Evolutionary conservation across 169 alveolate genomes (phyloP).

Genomic region (Cryptosporidium sp.): DNA sequence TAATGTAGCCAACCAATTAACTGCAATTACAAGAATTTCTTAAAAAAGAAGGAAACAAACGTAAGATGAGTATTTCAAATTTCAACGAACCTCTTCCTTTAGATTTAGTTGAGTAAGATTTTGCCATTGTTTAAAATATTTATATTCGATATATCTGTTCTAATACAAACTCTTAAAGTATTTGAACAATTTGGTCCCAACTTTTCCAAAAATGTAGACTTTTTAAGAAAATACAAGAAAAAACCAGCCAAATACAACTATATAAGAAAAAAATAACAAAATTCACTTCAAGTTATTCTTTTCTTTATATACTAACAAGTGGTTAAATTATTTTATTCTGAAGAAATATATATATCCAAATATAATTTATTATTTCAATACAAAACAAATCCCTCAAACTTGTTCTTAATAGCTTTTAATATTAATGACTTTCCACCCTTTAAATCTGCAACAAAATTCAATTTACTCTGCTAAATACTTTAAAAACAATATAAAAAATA

Average conservation of each 20-base stretch:
- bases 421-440: not conserved
- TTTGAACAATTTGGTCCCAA: too few relatives aligned
- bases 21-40: constrained; percentile 2
- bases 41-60: constrained; percentile 2
- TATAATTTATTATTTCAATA: too few relatives aligned
- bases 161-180: too few relatives aligned
- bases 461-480: not conserved
- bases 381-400: not conserved
- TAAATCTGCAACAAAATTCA: not conserved
- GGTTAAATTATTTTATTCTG: not conserved
- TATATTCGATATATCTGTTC: too few relatives aligned
- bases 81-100: constrained; percentile 69
- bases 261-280: not conserved
- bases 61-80: constrained; percentile 10
- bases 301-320: too few relatives aligned
- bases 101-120: constrained; percentile 23
- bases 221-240: too few relatives aligned
- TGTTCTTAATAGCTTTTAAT: not conserved
- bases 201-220: not conserved
- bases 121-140: constrained; percentile 8
- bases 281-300: not conserved
- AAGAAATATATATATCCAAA: too few relatives aligned
- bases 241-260: not conserved
- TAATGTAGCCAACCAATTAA: not conserved
- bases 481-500: too few relatives aligned